Evolutionary conservation across 2,329 filamentous ascomycete species (phyloP), one percentile per base, ranked within the genome.

Genomic region (Beauveria rudraprayagi): DNA sequence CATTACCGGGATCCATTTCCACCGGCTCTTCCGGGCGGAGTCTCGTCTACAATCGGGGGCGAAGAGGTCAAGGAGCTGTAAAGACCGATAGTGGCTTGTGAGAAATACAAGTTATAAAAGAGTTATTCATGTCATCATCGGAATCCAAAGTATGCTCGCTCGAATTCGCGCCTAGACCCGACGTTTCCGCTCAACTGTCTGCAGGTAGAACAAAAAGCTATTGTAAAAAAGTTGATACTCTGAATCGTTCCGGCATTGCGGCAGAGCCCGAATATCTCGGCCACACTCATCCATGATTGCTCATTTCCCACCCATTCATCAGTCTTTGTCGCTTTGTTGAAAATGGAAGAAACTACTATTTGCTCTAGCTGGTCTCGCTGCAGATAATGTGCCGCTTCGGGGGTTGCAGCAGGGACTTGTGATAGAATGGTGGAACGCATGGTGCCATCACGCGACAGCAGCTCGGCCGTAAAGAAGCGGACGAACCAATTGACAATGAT

Each of bases 1-100:
- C 40, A 52, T 7, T 30, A 61, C 26, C 50, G 26, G 19, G 53
- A 58, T 53, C 61, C 55, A 19, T 52, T 46, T 19, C 60, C 60
- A 3, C 34, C 43, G 5, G 11, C 53, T 10, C 28, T 56, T 5
- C 46, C 53, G 2, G 60, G 53, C 3, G 46, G 46, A 2, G 34
- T 61, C 17, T 44, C 34, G 9, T 22, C 37, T 28, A 53, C 26
- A 3, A 17, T 11, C 6, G 41, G 26, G 4, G 55, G 14, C 37
- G 17, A 11, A 24, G 22, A 17, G 7, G 34, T 24, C 10, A 8
- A 30, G 22, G 55, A 57, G 55, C 30, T 57, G 14, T 57, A 47
- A 43, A 28, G 26, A 26, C 34, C 2, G 34, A 37, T 2, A 16
- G 2, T 37, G 34, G 5, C 34, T 37, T 16, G 34, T 11, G 14